Evolutionary conservation across 768 basidiomycete species (phyloP), one percentile per base, ranked within the genome.

Genomic region (Gymnopilus junonius): DNA sequence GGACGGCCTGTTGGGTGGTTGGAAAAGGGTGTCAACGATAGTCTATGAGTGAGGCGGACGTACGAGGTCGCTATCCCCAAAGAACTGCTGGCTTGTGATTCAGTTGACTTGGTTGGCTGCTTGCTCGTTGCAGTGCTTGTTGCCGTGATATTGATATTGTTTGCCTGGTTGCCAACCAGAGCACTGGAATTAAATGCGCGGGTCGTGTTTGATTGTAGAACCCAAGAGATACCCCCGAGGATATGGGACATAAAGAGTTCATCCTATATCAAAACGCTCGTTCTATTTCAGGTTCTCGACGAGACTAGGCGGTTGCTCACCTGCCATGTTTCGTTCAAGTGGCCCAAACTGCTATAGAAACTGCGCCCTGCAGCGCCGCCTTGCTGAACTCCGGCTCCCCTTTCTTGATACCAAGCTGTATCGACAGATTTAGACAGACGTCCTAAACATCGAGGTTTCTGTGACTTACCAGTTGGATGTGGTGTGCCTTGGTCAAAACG

Each of bases 301-400:
- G 7, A 50, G 58, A 65, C 42, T 21, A 61, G 37, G 57, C 10
- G 12, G 8, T 21, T 10, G 45, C 83, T 60, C 57, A 88, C 91
- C 77, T 84, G 76, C 92, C 91, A 93, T 32, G 91, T 93, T 69
- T 90, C 87, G 68, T 87, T 88, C 56, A 87, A 75, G 72, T 96
- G 94, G 0, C 93, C 93, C 0, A 95, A 81, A 64, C 87, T 83
- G 0, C 94, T 95, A 72, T 93, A 95, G 78, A 92, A 95, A 68
- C 91, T 93, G 37, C 93, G 83, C 21, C 93, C 94, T 2, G 87
- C 82, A 40, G 71, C 69, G 25, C 81, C 73, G 20, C 80, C 74
- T 27, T 70, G 72, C 65, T 85, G 79, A 3, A 86, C 84, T 0
- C 92, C 92, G 29, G 88, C 86, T 17, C 91, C 91, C 2, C 80